Conservation (phyloP, 2,329 filamentous ascomycete species). For the Capronia epimyces region DNA sequence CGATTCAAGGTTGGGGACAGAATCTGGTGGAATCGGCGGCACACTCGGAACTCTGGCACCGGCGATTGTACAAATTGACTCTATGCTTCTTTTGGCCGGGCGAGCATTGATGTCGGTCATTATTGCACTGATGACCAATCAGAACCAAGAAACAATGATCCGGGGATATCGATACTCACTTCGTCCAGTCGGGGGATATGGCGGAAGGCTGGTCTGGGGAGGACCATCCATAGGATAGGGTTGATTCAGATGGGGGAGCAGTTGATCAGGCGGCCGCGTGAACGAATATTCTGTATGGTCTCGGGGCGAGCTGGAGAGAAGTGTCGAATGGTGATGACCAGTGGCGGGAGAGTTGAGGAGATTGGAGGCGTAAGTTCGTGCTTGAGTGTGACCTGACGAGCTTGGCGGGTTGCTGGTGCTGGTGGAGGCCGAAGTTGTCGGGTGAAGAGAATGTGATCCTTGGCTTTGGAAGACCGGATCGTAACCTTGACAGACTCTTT, state of each 20-base stretch:
- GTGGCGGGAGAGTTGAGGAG: constrained; percentile 20
- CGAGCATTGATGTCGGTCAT: constrained; percentile 16
- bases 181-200: constrained; percentile 22
- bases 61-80: constrained; percentile 64
- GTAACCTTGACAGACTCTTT: constrained; percentile 63
- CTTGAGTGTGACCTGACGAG: constrained; percentile 9
- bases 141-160: constrained; percentile 5
- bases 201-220: constrained; percentile 14
- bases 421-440: constrained; percentile 50
- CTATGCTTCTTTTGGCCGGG: constrained; percentile 52
- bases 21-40: constrained; percentile 53
- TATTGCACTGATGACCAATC: constrained; percentile 18
- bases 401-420: constrained; percentile 34
- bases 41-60: constrained; percentile 39
- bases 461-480: constrained; percentile 69
- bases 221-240: constrained; percentile 26
- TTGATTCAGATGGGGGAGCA: constrained; percentile 26
- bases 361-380: constrained; percentile 11
- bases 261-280: constrained; percentile 23
- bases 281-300: constrained; percentile 25
- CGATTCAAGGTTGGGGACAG: constrained; percentile 54
- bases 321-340: constrained; percentile 19
- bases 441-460: constrained; percentile 30
- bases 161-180: constrained; percentile 13
- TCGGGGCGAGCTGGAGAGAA: constrained; percentile 22